Base-by-base conservation (phyloP, 2,329 filamentous ascomycete species). In the Ceratocystiopsis brevicomis region DNA sequence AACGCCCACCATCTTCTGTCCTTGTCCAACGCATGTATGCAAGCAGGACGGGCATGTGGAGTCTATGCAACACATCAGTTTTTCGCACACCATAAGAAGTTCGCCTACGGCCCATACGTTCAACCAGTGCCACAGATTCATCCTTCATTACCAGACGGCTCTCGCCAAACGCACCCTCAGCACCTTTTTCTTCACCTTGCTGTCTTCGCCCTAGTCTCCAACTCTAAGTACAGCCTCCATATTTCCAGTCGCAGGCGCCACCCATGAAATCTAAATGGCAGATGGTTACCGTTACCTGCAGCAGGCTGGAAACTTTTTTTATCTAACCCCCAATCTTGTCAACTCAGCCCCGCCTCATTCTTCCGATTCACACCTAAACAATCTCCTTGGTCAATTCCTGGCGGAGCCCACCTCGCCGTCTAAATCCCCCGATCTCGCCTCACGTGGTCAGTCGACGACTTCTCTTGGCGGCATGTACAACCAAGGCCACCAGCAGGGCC, bases 401-500 rank as follows among this genome's bases (percentile, higher is more conserved):
- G 42, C 54, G 44, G 55, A 56, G 46, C 52, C 56, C 34, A 45
- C 52, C 25, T 50, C 54, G 10, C 49, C 53, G 16, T 53, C 54
- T 42, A 54, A 56, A 44, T 51, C 53, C 9, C 50, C 56, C 38
- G 51, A 54, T 43, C 52, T 49, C 44, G 50, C 50, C 52, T 52
- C 55, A 38, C 53, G 54, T 41, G 51, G 47, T 52, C 62, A 53
- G 44, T 54, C 54, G 44, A 53, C 53, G 49, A 44, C 33, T 8
- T 39, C 42, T 11, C 18, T 50, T 21, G 55, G 56, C 60, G 68
- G 69, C 59, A 86, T 86, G 81, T 86, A 79, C 67, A 76, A 74
- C 56, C 77, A 82, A 60, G 69, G 68, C 57, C 76, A 72, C 58
- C 76, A 81, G 57, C 76, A 78, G 63, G 75, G 76, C 58, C 81